Evolutionary conservation across 148 eudicot genomes (phyloP).

Genomic region (Arbutus unedo): DNA sequence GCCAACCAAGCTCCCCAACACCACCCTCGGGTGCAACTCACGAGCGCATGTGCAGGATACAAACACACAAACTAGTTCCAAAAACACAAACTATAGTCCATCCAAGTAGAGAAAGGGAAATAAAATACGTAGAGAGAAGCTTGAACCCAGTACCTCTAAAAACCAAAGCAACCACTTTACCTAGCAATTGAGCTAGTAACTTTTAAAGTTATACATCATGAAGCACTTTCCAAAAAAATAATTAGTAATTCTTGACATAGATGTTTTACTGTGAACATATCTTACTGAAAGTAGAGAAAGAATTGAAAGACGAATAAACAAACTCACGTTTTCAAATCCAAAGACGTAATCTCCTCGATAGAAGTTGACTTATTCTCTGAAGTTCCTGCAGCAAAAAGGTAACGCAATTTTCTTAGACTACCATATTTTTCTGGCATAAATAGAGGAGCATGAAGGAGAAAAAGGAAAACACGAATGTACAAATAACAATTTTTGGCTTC

Average conservation of each 20-base stretch:
- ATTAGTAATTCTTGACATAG: background rate
- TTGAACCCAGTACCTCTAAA: background rate
- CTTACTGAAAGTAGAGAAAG: background rate
- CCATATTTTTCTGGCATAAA: background rate
- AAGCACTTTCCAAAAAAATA: background rate
- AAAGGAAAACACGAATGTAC: background rate
- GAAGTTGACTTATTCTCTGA: slow-evolving; percentile 46
- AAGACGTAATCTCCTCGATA: slow-evolving; percentile 46
- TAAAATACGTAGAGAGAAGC: background rate
- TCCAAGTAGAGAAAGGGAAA: background rate
- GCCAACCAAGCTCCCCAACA: background rate
- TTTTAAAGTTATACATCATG: background rate
- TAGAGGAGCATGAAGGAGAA: background rate
- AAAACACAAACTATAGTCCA: background rate
- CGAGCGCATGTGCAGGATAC: background rate
- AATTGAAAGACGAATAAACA: background rate
- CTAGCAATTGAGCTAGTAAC: background rate
- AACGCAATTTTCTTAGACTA: background rate
- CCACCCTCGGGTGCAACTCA: background rate
- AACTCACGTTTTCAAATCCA: slow-evolving; percentile 78
- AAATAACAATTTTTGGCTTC: background rate
- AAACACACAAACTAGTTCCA: background rate
- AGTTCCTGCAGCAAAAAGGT: slow-evolving; percentile 43
- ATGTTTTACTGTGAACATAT: background rate
- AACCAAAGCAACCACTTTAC: background rate